phyloP scores from a whole-genome alignment of 139 green algal genomes.

The Haematococcus lacustris region DNA sequence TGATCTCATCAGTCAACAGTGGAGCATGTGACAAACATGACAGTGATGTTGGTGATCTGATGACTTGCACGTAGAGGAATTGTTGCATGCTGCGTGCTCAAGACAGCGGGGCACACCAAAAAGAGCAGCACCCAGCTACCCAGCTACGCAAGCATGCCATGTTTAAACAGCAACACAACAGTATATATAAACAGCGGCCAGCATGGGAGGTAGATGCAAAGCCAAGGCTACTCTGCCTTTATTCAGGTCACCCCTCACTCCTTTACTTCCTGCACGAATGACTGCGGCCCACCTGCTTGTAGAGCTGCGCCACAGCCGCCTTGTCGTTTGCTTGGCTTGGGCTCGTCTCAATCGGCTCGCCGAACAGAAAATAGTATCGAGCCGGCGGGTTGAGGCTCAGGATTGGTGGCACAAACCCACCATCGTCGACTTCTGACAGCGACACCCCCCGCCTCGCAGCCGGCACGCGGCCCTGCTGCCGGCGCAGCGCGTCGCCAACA shows the following conservation, averaged over 20 bases:
- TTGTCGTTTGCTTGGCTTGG: slow-evolving; percentile 41
- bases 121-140: not conserved
- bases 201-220: not conserved
- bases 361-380: slow-evolving; percentile 89
- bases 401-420: slow-evolving; percentile 46
- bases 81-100: too few species aligned
- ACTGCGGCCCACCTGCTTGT: slow-evolving; percentile 39
- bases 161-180: not conserved
- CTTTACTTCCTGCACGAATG: too few species aligned
- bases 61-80: too few species aligned
- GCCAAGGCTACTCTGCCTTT: not conserved
- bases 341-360: slow-evolving; percentile 61
- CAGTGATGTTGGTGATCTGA: too few species aligned
- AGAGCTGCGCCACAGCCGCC: slow-evolving; percentile 47
- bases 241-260: too few species aligned
- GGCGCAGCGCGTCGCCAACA: slow-evolving; percentile 43
- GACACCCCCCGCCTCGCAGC: slow-evolving; percentile 37
- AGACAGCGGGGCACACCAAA: too few species aligned
- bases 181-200: not conserved
- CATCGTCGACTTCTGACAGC: slow-evolving; percentile 24
- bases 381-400: slow-evolving; percentile 38
- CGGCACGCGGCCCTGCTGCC: not conserved
- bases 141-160: not conserved
- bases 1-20: too few species aligned
- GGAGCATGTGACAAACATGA: too few species aligned